phyloP scores from a whole-genome alignment of 306 rosid genomes.

The Trifolium dubium region DNA sequence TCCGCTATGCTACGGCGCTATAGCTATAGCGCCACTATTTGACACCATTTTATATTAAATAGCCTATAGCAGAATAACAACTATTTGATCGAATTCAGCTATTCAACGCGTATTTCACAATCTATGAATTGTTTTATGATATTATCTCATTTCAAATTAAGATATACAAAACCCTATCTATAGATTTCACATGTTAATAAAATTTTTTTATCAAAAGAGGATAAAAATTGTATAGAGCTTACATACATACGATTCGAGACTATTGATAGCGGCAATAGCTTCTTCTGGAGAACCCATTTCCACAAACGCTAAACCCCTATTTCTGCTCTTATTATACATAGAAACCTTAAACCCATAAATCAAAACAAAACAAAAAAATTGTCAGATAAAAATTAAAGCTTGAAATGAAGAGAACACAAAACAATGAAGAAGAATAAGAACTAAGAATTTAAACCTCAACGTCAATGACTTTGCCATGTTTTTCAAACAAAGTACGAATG shows the following conservation, averaged over 20 bases:
- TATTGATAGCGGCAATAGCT: slow-evolving; percentile 66
- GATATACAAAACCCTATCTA: not conserved
- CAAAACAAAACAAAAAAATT: slow-evolving; percentile 36
- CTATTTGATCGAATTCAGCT: not conserved
- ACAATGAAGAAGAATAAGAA: not conserved
- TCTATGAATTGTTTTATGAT: not conserved
- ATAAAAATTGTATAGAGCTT: slow-evolving; percentile 35
- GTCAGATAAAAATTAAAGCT: slow-evolving; percentile 30
- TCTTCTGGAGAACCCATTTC: slow-evolving; percentile 90
- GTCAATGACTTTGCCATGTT: slow-evolving; percentile 70
- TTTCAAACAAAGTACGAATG: slow-evolving; percentile 74
- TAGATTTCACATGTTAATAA: not conserved
- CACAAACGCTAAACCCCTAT: slow-evolving; percentile 96
- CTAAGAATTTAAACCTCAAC: slow-evolving; percentile 64
- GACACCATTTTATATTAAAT: not conserved
- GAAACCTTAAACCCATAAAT: slow-evolving; percentile 61
- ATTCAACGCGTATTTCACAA: no score
- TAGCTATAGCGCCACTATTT: not conserved
- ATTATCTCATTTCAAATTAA: not conserved
- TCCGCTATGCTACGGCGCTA: not conserved
- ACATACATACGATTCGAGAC: slow-evolving; percentile 79
- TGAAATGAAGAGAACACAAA: not conserved
- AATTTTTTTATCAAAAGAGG: not conserved
- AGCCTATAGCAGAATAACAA: not conserved
- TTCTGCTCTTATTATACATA: slow-evolving; percentile 73